Percentiles rank a stretch among this genome's conserved stretches.
phyloP scores from a whole-genome alignment of 805 yeast species.

The Zygosaccharomyces lentus region DNA sequence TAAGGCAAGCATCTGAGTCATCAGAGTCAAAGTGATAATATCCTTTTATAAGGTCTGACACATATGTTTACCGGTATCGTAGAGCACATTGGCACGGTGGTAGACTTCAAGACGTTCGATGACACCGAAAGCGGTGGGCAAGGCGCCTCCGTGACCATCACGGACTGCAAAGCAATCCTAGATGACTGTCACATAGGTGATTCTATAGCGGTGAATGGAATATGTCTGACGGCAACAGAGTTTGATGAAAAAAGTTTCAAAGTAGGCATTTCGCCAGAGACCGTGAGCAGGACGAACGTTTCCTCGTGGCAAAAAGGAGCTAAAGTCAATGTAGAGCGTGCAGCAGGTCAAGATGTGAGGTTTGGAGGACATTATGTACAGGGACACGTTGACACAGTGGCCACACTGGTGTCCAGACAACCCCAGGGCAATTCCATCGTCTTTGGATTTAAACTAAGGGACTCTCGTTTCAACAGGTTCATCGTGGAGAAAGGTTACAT shows the following conservation, averaged over 20 bases:
- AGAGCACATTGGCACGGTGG: constrained; percentile 65
- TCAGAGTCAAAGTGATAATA: not conserved
- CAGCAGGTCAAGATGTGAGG: constrained; percentile 69
- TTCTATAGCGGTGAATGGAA: constrained; percentile 85
- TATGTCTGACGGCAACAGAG: constrained; percentile 87
- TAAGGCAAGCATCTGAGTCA: not conserved
- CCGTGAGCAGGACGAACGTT: constrained; percentile 74
- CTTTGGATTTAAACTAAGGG: constrained; percentile 69
- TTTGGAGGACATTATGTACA: constrained; percentile 98
- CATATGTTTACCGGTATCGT: constrained; percentile 93
- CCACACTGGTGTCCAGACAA: constrained; percentile 49
- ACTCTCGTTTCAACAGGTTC: constrained; percentile 53
- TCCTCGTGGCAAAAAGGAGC: constrained; percentile 55
- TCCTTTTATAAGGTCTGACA: not conserved
- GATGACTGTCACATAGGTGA: constrained; percentile 89
- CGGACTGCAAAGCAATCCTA: constrained; percentile 57
- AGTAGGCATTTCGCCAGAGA: constrained; percentile 92
- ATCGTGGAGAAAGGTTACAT: constrained; percentile 95
- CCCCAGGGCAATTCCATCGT: constrained; percentile 75
- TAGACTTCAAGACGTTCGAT: constrained; percentile 20
- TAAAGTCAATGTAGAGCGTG: constrained; percentile 85
- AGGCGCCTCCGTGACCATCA: constrained; percentile 68
- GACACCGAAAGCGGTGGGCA: constrained; percentile 28
- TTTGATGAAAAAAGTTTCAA: constrained; percentile 61
- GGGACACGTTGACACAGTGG: constrained; percentile 94